phyloP scores from a whole-genome alignment of 2,329 filamentous ascomycete species.

The Fusarium sp. region DNA sequence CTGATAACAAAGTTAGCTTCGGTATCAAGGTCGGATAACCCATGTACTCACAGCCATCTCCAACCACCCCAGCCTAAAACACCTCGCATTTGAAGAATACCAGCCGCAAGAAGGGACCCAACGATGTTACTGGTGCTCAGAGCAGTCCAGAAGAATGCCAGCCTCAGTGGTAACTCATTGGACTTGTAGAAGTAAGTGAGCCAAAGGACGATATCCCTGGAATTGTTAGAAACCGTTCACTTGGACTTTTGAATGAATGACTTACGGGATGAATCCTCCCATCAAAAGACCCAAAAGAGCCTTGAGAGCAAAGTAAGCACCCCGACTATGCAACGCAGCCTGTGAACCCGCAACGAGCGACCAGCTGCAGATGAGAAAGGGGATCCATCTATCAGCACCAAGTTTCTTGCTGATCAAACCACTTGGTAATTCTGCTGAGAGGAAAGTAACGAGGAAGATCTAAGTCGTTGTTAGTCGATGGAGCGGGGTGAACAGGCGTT shows the following conservation, averaged over 20 bases:
- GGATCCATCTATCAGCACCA: slow-evolving; percentile 63
- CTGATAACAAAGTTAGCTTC: slow-evolving; percentile 9
- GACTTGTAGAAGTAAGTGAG: slow-evolving; percentile 83
- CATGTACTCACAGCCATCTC: slow-evolving; percentile 53
- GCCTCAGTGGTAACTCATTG: slow-evolving; percentile 74
- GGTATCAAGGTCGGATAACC: rapidly evolving
- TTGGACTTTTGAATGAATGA: rapidly evolving
- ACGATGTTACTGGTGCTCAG: slow-evolving; percentile 69
- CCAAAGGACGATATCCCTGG: slow-evolving; percentile 69
- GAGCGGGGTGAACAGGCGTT: not conserved
- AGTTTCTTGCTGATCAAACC: slow-evolving; percentile 65
- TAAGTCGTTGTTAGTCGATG: slow-evolving; percentile 30
- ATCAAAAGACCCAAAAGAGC: slow-evolving; percentile 61
- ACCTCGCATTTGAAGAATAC: slow-evolving; percentile 56
- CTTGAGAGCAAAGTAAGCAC: slow-evolving; percentile 58
- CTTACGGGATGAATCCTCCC: slow-evolving; percentile 65
- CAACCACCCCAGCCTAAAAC: slow-evolving; percentile 56
- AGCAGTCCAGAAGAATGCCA: slow-evolving; percentile 78
- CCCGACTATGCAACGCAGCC: slow-evolving; percentile 53
- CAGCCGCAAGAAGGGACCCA: slow-evolving; percentile 63
- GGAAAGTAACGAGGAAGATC: slow-evolving; percentile 61
- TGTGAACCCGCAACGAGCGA: slow-evolving; percentile 57
- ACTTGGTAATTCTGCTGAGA: slow-evolving; percentile 63
- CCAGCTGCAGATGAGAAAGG: slow-evolving; percentile 58
- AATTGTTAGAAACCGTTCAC: not conserved